A percentile compares a stretch with the other conserved stretches of the same genome.
These are phyloP conservation scores for Podochytrium sp. DNA, from an alignment of 192 early-diverging fungal genomes.

Conservation along the genomic window DNA sequence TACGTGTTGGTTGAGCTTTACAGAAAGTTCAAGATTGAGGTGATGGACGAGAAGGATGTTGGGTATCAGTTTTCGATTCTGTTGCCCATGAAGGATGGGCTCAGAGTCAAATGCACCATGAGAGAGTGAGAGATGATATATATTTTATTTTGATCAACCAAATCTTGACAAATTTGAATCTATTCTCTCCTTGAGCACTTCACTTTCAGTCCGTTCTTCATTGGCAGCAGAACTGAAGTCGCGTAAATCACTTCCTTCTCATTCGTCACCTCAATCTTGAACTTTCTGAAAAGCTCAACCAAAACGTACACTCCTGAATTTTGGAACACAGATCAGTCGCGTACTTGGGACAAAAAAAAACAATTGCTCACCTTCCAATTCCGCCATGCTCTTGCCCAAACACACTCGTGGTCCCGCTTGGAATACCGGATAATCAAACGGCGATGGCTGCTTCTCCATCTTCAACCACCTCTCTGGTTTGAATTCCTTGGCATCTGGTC, in stretches of 20 bases:
- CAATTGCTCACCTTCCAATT: constrained; percentile 45
- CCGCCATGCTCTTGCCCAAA: constrained; percentile 44
- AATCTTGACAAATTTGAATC: background rate
- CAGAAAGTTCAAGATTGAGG: constrained; percentile 30
- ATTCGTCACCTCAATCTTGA: constrained; percentile 26
- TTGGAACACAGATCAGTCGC: too few species aligned
- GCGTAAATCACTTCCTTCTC: constrained; percentile 22
- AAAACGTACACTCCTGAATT: constrained; percentile 46
- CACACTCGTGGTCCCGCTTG: constrained; percentile 45
- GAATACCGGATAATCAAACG: constrained; percentile 48
- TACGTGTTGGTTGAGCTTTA: constrained; percentile 30
- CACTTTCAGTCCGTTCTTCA: constrained; percentile 26
- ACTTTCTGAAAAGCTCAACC: constrained; percentile 25
- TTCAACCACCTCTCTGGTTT: constrained; percentile 70
- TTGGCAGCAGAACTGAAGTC: constrained; percentile 30
- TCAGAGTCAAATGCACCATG: background rate
- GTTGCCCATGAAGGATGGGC: constrained; percentile 24
- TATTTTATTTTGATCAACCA: background rate
- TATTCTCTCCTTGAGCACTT: background rate
- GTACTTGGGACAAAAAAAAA: too few species aligned
- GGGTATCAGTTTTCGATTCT: constrained; percentile 18
- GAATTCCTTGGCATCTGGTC: constrained; percentile 63
- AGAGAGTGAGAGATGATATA: background rate
- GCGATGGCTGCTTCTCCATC: constrained; percentile 35
- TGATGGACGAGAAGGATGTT: constrained; percentile 11